Conservation (phyloP, 1,284 basidiomycete species). For the Sanghuangporus weigelae region DNA sequence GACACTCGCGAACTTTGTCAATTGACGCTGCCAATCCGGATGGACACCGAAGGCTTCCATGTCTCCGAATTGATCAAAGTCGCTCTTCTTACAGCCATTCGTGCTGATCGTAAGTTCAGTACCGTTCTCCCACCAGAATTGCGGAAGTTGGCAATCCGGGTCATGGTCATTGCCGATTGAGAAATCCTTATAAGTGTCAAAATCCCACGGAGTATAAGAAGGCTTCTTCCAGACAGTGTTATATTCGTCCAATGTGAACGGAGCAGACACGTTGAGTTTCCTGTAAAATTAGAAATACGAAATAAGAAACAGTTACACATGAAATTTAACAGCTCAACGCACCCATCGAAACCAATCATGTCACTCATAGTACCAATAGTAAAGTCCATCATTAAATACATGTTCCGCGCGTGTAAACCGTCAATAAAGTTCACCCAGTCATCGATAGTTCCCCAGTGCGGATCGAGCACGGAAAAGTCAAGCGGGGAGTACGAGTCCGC, state of each 20-base stretch:
- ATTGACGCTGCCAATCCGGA: constrained; percentile 89
- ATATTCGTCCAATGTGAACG: constrained; percentile 75
- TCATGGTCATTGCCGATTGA: constrained; percentile 62
- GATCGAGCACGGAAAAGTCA: constrained; percentile 85
- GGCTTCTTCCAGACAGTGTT: constrained; percentile 73
- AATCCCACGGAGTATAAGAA: constrained; percentile 75
- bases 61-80: constrained; percentile 92
- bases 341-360: constrained; percentile 81
- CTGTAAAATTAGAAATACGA: constrained; percentile 34
- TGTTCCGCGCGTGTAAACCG: constrained; percentile 69
- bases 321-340: constrained; percentile 23
- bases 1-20: constrained; percentile 90
- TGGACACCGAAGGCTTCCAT: constrained; percentile 95
- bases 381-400: constrained; percentile 91
- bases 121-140: constrained; percentile 76
- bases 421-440: constrained; percentile 78
- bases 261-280: constrained; percentile 72
- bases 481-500: constrained; percentile 92
- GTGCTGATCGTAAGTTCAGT: constrained; percentile 50
- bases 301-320: neutral
- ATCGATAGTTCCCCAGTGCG: constrained; percentile 79
- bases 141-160: constrained; percentile 66
- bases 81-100: constrained; percentile 71
- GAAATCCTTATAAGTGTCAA: constrained; percentile 81
- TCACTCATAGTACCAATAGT: constrained; percentile 90